phyloP scores from a whole-genome alignment of 225 moss, liverwort and hornwort genomes.

The Antitrichia curtipendula region DNA sequence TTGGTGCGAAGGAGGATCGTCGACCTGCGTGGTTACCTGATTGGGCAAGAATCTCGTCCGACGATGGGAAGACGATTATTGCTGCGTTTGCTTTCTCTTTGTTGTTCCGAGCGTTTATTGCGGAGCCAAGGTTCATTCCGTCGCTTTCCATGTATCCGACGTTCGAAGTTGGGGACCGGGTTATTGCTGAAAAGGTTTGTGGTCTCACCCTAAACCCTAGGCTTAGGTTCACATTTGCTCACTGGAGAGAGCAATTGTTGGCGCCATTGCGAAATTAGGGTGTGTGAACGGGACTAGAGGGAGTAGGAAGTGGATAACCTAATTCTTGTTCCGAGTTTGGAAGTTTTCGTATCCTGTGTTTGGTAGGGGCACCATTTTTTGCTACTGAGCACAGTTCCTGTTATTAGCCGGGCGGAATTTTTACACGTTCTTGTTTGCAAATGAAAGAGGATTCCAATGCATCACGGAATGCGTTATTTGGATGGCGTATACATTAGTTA shows the following conservation, averaged over 20 bases:
- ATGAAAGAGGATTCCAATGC: neutral
- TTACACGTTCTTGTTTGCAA: neutral
- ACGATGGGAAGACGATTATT: constrained; percentile 52
- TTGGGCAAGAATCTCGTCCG: constrained; percentile 49
- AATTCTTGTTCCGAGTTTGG: neutral
- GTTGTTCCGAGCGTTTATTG: constrained; percentile 47
- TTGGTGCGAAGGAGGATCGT: neutral
- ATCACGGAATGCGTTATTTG: neutral
- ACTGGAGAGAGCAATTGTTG: neutral
- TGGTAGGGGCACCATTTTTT: neutral
- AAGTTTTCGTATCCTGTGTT: neutral
- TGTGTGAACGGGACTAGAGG: neutral
- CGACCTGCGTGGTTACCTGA: constrained; percentile 43
- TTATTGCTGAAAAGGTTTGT: constrained; percentile 53
- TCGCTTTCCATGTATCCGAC: constrained; percentile 64
- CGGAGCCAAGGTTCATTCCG: constrained; percentile 52
- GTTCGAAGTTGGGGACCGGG: constrained; percentile 55
- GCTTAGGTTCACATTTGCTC: neutral
- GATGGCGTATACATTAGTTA: neutral
- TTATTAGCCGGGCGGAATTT: neutral
- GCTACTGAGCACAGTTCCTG: neutral
- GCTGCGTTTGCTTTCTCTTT: constrained; percentile 54
- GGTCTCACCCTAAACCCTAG: neutral
- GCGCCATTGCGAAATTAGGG: neutral
- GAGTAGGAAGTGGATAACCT: neutral